Conservation (phyloP, 2,329 filamentous ascomycete genomes). For the Microdochium trichocladiopsis region DNA sequence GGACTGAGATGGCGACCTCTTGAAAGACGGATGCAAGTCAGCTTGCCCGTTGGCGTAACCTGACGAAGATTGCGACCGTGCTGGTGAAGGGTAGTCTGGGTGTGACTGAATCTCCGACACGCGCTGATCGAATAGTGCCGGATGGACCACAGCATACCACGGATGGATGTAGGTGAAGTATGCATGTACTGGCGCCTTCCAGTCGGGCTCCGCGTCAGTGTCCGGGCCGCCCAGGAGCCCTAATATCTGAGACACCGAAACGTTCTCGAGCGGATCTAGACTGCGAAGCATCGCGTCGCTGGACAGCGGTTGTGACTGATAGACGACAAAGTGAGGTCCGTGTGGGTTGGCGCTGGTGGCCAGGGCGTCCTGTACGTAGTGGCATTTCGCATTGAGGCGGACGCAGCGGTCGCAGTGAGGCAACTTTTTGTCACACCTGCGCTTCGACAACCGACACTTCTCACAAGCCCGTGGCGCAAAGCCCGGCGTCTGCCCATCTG, state of each 20-base stretch:
- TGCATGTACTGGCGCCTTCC: constrained; percentile 26
- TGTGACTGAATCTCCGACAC: constrained; percentile 11
- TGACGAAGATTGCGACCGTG: constrained; percentile 10
- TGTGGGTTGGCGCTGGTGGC: constrained; percentile 12
- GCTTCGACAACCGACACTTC: constrained; percentile 23
- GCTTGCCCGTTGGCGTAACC: constrained; percentile 6
- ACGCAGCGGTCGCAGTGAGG: constrained; percentile 22
- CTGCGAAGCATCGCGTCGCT: constrained; percentile 17
- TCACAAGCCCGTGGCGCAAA: constrained; percentile 20
- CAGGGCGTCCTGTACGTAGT: constrained; percentile 19
- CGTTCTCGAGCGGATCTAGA: constrained; percentile 21
- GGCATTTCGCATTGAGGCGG: constrained; percentile 22
- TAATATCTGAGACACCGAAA: constrained; percentile 29
- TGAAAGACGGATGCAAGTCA: constrained; percentile 5
- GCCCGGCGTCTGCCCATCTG: not conserved
- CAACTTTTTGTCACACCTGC: constrained; percentile 24
- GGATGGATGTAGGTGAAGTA: constrained; percentile 34
- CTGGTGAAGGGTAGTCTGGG: not conserved
- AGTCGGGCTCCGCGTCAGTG: constrained; percentile 16
- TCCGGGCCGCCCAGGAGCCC: constrained; percentile 22
- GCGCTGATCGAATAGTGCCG: constrained; percentile 26
- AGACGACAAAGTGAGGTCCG: constrained; percentile 17
- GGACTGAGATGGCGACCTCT: constrained; percentile 1
- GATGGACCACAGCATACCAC: constrained; percentile 33
- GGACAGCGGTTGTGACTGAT: constrained; percentile 17